phyloP scores from a whole-genome alignment of 1,284 basidiomycete species.

The Coriolopsis trogii region DNA sequence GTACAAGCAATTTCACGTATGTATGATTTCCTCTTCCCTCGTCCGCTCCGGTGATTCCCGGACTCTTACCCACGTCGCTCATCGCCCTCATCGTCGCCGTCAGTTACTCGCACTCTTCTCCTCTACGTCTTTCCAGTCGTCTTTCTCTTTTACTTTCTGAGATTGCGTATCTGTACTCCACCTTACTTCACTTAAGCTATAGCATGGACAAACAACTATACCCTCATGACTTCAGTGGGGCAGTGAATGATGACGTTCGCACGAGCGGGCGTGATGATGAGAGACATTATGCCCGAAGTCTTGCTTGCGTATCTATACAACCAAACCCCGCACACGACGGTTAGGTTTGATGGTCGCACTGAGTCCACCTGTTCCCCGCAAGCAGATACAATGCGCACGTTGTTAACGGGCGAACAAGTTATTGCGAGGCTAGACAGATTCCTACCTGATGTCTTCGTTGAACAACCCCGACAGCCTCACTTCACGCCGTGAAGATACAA shows the following conservation, averaged over 20 bases:
- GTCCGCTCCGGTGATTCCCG: slow-evolving; percentile 12
- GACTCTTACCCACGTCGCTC: slow-evolving; percentile 8
- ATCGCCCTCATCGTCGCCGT: not conserved
- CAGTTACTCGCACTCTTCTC: slow-evolving; percentile 18
- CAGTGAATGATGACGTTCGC: slow-evolving; percentile 23
- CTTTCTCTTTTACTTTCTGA: slow-evolving; percentile 20
- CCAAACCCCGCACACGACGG: too few species aligned
- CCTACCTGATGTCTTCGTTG: too few species aligned
- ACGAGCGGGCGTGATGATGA: too few species aligned
- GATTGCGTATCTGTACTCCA: slow-evolving; percentile 32
- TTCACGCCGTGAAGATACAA: slow-evolving; percentile 8
- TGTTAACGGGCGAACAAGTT: too few species aligned
- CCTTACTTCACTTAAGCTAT: slow-evolving; percentile 30
- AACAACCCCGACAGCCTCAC: too few species aligned
- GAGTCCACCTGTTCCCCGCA: too few species aligned
- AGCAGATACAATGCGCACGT: too few species aligned
- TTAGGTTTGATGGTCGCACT: too few species aligned
- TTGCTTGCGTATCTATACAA: too few species aligned
- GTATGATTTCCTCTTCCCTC: slow-evolving; percentile 6
- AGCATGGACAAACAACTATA: slow-evolving; percentile 34
- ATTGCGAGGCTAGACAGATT: too few species aligned
- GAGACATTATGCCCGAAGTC: too few species aligned
- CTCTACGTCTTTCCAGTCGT: slow-evolving; percentile 19
- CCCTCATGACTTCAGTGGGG: slow-evolving; percentile 28
- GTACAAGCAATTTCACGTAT: not conserved